These are phyloP conservation scores for Xylariaceae sp. DNA, from an alignment of 2,329 filamentous ascomycete genomes.

Conservation along the genomic window DNA sequence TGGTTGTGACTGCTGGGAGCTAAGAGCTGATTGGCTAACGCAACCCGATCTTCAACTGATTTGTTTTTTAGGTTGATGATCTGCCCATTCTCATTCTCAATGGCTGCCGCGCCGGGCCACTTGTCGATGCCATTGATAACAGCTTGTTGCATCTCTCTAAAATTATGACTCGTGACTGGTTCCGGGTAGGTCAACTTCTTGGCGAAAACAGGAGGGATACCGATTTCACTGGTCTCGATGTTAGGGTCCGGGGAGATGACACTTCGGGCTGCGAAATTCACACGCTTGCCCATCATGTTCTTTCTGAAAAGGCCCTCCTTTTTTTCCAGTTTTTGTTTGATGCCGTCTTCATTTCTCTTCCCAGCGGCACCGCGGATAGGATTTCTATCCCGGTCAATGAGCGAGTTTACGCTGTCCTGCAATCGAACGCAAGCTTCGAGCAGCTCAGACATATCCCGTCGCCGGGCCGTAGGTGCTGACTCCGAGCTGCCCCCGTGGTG, in stretches of 20 bases:
- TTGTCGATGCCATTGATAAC: slow-evolving; percentile 93
- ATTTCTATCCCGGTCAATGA: slow-evolving; percentile 89
- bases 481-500: slow-evolving; percentile 44
- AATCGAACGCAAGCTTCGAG: slow-evolving; percentile 81
- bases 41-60: slow-evolving; percentile 82
- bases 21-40: slow-evolving; percentile 89
- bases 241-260: slow-evolving; percentile 98
- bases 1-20: slow-evolving; percentile 77
- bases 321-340: slow-evolving; percentile 97
- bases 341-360: slow-evolving; percentile 82
- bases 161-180: slow-evolving; percentile 96
- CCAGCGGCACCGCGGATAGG: slow-evolving; percentile 78
- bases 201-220: slow-evolving; percentile 96
- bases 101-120: slow-evolving; percentile 91
- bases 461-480: slow-evolving; percentile 42
- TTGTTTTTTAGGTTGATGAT: slow-evolving; percentile 87
- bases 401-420: slow-evolving; percentile 87
- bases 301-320: slow-evolving; percentile 98
- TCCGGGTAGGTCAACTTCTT: slow-evolving; percentile 96
- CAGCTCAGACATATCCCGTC: slow-evolving; percentile 72
- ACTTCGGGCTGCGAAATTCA: slow-evolving; percentile 96
- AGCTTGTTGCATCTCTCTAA: slow-evolving; percentile 91
- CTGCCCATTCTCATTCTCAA: slow-evolving; percentile 94
- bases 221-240: slow-evolving; percentile 98
- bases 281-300: slow-evolving; percentile 99